Evolutionary conservation across 2,329 filamentous ascomycete genomes (phyloP).

Genomic region (Aspergillus clavatus): DNA sequence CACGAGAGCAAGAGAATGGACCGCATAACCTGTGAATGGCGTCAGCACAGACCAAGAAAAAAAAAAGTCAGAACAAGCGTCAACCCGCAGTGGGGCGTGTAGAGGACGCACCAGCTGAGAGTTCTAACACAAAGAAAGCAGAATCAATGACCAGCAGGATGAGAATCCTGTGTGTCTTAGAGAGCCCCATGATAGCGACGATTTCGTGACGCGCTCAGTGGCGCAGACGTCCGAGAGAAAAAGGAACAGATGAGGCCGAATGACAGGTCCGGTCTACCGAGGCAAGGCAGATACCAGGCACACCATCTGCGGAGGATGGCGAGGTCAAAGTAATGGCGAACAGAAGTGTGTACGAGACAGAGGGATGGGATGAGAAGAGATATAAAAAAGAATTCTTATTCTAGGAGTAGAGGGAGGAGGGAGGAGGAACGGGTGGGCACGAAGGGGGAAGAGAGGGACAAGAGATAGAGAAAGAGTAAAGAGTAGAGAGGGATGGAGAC

Average conservation of each 20-base stretch:
- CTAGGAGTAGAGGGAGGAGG: not conserved
- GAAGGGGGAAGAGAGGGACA: not conserved
- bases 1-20: conserved; percentile 86
- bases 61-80: not conserved
- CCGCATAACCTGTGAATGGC: conserved; percentile 59
- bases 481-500: too few species aligned
- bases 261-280: not conserved
- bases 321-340: not conserved
- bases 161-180: conserved; percentile 86
- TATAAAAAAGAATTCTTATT: not conserved
- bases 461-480: not conserved
- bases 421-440: too few species aligned
- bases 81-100: not conserved
- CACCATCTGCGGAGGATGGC: not conserved
- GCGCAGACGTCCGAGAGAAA: conserved; percentile 18
- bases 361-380: not conserved
- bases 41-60: conserved; percentile 14
- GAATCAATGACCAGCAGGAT: conserved; percentile 89
- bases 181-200: conserved; percentile 65
- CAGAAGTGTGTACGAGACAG: not conserved
- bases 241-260: not conserved
- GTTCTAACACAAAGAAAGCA: conserved; percentile 83
- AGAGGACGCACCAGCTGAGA: conserved; percentile 63
- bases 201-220: conserved; percentile 20
- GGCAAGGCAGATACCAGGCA: not conserved